These are phyloP conservation scores for Mikania micrantha DNA, from an alignment of 129 eudicot genomes.

Conservation along the genomic window DNA sequence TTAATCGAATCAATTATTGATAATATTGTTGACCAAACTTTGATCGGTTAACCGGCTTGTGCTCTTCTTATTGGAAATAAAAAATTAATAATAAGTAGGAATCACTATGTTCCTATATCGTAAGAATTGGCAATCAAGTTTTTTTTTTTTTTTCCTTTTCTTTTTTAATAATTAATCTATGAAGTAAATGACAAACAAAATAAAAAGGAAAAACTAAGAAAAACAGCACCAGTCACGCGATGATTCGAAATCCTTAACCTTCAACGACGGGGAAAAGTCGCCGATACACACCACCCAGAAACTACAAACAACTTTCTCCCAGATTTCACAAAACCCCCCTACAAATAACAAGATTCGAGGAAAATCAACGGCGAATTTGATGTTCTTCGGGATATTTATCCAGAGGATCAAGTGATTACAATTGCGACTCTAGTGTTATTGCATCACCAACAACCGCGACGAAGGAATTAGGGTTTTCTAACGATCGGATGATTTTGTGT, in stretches of 20 bases:
- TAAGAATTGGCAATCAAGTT: too few species aligned
- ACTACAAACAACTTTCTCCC: conserved; percentile 22
- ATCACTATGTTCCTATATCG: too few species aligned
- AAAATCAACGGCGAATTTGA: conserved; percentile 1
- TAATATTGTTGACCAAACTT: too few species aligned
- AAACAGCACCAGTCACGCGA: conserved; percentile 35
- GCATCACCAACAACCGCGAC: conserved; percentile 10
- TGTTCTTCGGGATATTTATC: not conserved
- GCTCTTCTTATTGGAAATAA: too few species aligned
- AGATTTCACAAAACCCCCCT: conserved; percentile 9
- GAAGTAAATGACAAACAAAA: not conserved
- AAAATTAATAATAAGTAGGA: too few species aligned
- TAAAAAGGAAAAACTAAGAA: conserved; percentile 11
- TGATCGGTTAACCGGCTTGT: too few species aligned
- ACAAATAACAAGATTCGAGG: conserved; percentile 4
- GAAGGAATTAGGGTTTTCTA: conserved; percentile 16
- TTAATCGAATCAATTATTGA: too few species aligned
- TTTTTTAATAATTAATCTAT: not conserved
- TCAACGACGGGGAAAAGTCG: conserved; percentile 18
- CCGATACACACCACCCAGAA: conserved; percentile 20
- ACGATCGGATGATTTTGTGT: conserved; percentile 17
- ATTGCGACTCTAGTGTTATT: not conserved
- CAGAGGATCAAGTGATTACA: conserved; percentile 6
- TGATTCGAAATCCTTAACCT: conserved; percentile 31
- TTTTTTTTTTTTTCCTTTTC: too few species aligned